A percentile compares a stretch with the other conserved stretches of the same genome.
Evolutionary conservation across 2,329 filamentous ascomycete genomes (phyloP).

Genomic region (Akanthomyces muscarius): DNA sequence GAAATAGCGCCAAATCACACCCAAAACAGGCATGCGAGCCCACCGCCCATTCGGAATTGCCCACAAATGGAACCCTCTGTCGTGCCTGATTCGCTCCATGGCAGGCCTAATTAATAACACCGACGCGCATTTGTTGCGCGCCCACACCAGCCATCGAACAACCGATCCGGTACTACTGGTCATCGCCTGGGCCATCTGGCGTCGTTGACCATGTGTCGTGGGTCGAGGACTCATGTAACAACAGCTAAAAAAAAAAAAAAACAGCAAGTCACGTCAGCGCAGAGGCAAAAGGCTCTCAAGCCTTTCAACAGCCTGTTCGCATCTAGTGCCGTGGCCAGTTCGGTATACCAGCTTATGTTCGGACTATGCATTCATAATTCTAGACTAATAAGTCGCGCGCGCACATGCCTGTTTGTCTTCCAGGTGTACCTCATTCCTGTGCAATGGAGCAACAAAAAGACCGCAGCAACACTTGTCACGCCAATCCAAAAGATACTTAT

Average conservation of each 20-base stretch:
- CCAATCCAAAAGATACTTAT: neutral
- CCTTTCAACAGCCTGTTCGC: neutral
- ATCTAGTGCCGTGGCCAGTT: neutral
- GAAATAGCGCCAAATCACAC: neutral
- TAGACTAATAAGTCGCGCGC: neutral
- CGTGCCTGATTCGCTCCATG: slow-evolving; percentile 3
- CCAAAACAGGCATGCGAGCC: slow-evolving; percentile 6
- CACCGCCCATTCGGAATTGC: slow-evolving; percentile 11
- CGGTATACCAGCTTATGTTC: neutral
- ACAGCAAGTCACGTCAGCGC: neutral
- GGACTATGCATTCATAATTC: neutral
- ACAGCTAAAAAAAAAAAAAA: neutral
- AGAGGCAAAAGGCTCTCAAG: neutral
- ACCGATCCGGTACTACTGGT: neutral
- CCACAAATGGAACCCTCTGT: slow-evolving; percentile 5
- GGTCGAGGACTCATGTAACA: slow-evolving; percentile 3
- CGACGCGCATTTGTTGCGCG: neutral
- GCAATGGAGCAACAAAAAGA: neutral
- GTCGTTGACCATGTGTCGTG: neutral
- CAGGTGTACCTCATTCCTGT: neutral
- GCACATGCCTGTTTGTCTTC: neutral
- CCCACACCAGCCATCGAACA: neutral
- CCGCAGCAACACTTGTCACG: neutral
- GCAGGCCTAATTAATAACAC: slow-evolving; percentile 3
- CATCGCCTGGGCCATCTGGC: neutral